Evolutionary conservation across 768 basidiomycete species (phyloP).

Genomic region (Agrocybe pediades): DNA sequence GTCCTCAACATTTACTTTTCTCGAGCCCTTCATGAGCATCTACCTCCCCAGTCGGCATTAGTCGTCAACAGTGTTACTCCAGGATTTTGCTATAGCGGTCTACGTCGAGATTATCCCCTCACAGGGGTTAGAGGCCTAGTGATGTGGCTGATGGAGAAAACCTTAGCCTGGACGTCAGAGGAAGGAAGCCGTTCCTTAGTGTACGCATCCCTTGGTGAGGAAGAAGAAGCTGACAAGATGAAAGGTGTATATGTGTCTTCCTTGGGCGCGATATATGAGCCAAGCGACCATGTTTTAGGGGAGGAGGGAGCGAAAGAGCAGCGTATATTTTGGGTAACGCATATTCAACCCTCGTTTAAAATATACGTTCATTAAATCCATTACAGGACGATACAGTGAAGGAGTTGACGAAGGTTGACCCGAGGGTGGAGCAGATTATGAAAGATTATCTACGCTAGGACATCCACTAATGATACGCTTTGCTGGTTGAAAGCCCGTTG

Average conservation of each 20-base stretch:
- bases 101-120: slow-evolving; percentile 22
- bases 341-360: not conserved
- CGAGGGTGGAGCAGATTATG: slow-evolving; percentile 14
- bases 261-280: slow-evolving; percentile 25
- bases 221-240: slow-evolving; percentile 19
- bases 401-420: slow-evolving; percentile 16
- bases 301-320: slow-evolving; percentile 25
- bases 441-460: slow-evolving; percentile 17
- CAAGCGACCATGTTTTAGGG: slow-evolving; percentile 28
- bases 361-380: not conserved
- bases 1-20: slow-evolving; percentile 43
- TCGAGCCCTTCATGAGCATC: slow-evolving; percentile 35
- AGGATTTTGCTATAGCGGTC: slow-evolving; percentile 40
- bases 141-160: slow-evolving; percentile 26
- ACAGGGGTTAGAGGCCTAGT: no score
- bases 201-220: slow-evolving; percentile 29
- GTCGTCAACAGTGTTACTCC: slow-evolving; percentile 42
- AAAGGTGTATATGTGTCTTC: slow-evolving; percentile 30
- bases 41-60: slow-evolving; percentile 29
- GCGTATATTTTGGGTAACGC: slow-evolving; percentile 30
- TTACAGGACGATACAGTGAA: slow-evolving; percentile 17
- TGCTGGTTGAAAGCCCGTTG: no score
- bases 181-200: slow-evolving; percentile 35
- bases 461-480: no score
- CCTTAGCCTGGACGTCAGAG: slow-evolving; percentile 38